These are phyloP conservation scores for Cladophialophora psammophila DNA, from an alignment of 2,329 filamentous ascomycete species.

Conservation along the genomic window DNA sequence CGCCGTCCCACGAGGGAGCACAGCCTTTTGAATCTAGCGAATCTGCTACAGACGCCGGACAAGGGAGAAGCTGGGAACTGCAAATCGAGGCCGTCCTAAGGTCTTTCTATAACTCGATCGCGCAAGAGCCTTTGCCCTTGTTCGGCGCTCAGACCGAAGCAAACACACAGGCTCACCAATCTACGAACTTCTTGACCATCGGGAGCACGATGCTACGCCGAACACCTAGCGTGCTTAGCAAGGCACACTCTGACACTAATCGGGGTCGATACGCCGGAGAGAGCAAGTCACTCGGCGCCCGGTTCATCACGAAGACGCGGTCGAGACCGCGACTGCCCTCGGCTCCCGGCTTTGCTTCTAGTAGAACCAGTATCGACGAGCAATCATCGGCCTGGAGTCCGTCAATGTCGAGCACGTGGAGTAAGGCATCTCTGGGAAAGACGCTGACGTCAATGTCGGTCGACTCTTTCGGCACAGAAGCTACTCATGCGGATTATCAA, in stretches of 20 bases:
- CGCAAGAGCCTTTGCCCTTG: constrained; percentile 82
- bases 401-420: constrained; percentile 91
- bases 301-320: constrained; percentile 86
- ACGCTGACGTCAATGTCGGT: constrained; percentile 92
- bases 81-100: constrained; percentile 92
- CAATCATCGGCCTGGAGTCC: constrained; percentile 90
- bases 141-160: constrained; percentile 65
- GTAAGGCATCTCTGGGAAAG: constrained; percentile 88
- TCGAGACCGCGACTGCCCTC: constrained; percentile 79
- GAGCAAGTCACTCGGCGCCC: constrained; percentile 66
- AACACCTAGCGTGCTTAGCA: constrained; percentile 89
- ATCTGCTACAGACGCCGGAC: constrained; percentile 70
- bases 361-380: constrained; percentile 92
- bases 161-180: constrained; percentile 39
- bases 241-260: constrained; percentile 82
- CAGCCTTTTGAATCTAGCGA: constrained; percentile 50
- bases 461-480: constrained; percentile 81
- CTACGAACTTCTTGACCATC: constrained; percentile 74
- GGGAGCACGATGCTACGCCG: constrained; percentile 74
- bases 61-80: constrained; percentile 80
- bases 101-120: constrained; percentile 88
- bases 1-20: constrained; percentile 55
- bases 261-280: constrained; percentile 74
- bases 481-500: constrained; percentile 75
- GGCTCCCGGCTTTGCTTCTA: constrained; percentile 83